Evolutionary conservation across 2,329 filamentous ascomycete species (phyloP).

Genomic region (Fusarium citri): DNA sequence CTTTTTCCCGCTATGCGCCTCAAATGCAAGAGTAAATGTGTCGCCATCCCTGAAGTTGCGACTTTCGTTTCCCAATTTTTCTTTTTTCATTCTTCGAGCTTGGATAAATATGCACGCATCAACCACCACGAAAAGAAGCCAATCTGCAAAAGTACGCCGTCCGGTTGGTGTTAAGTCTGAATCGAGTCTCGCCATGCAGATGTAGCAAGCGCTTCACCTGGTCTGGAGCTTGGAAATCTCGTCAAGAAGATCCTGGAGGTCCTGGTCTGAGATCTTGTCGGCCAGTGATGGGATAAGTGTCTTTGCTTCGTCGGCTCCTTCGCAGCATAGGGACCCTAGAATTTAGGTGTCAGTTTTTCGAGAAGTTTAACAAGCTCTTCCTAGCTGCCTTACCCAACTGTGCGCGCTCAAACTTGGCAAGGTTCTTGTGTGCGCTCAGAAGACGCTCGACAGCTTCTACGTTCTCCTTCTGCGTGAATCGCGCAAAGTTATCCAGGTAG

Average conservation of each 20-base stretch:
- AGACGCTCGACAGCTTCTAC: conserved; percentile 93
- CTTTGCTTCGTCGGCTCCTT: conserved; percentile 94
- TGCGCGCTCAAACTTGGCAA: conserved; percentile 93
- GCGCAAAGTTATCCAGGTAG: conserved; percentile 93
- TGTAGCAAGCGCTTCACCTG: conserved; percentile 41
- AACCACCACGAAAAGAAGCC: conserved; percentile 20
- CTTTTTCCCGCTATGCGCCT: conserved; percentile 47
- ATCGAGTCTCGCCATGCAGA: background rate
- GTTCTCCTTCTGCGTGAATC: conserved; percentile 95
- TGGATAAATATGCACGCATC: conserved; percentile 15
- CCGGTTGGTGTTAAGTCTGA: conserved; percentile 1
- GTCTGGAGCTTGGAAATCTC: conserved; percentile 85
- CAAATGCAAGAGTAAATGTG: conserved; percentile 41
- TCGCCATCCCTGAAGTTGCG: conserved; percentile 12
- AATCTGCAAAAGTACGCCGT: conserved; percentile 18
- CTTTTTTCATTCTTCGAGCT: conserved; percentile 21
- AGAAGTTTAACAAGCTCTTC: background rate
- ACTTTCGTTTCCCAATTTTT: conserved; percentile 11
- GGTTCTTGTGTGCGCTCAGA: conserved; percentile 79
- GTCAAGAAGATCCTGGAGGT: conserved; percentile 87
- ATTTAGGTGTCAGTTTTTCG: conserved; percentile 2
- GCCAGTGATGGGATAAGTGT: conserved; percentile 90
- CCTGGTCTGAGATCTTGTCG: conserved; percentile 91
- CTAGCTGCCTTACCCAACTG: conserved; percentile 77
- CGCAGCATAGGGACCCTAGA: conserved; percentile 88